Percentiles rank a stretch among this genome's conserved stretches.
Conservation (phyloP, 192 early-diverging fungal species). For the Entomortierella lignicola region DNA sequence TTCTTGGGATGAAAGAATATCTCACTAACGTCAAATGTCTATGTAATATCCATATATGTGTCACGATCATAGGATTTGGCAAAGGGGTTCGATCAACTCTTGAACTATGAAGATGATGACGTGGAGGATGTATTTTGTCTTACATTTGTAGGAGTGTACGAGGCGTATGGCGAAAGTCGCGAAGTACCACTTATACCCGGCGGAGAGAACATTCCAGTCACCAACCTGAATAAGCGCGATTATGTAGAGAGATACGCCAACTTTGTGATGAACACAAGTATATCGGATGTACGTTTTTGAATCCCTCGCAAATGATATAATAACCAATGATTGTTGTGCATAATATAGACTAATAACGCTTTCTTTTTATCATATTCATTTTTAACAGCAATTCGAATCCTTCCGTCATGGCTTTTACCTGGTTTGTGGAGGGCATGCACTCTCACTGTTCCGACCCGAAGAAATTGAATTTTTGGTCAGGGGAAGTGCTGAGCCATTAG, state of each 20-base stretch:
- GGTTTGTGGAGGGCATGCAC: constrained; percentile 88
- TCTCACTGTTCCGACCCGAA: constrained; percentile 89
- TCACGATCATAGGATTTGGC: constrained; percentile 65
- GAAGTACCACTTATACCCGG: constrained; percentile 73
- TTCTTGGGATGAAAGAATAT: no score
- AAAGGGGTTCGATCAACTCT: constrained; percentile 83
- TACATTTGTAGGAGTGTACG: constrained; percentile 81
- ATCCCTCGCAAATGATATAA: background rate
- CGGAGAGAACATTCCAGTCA: constrained; percentile 71
- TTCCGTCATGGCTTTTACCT: constrained; percentile 90
- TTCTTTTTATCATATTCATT: background rate
- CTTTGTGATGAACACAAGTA: constrained; percentile 81
- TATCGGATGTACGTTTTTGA: constrained; percentile 56
- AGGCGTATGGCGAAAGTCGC: constrained; percentile 74
- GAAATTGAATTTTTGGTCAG: constrained; percentile 93
- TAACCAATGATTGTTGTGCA: background rate
- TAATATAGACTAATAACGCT: background rate
- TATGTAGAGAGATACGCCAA: constrained; percentile 89
- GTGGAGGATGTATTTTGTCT: constrained; percentile 88
- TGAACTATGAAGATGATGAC: constrained; percentile 82
- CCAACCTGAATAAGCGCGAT: constrained; percentile 72
- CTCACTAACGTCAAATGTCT: no score
- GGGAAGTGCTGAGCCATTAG: constrained; percentile 79
- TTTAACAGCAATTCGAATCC: constrained; percentile 75
- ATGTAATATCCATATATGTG: no score